These are phyloP conservation scores for Euptelea pleiosperma DNA, from an alignment of 164 flowering plant genomes.

Conservation along the genomic window DNA sequence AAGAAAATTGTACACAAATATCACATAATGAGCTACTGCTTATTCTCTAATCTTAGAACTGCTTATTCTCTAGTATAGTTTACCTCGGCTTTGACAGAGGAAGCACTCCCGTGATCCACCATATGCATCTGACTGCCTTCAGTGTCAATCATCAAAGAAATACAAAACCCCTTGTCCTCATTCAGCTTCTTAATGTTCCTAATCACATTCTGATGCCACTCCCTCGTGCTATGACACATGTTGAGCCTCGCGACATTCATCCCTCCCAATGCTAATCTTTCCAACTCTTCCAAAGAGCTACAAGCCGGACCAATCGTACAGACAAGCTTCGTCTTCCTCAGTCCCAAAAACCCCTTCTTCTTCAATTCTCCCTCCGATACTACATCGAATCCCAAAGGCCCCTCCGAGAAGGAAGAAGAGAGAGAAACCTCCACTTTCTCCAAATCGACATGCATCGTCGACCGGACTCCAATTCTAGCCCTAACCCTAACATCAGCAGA, in stretches of 20 bases:
- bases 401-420: constrained; percentile 5
- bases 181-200: constrained; percentile 66
- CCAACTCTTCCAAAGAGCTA: constrained; percentile 50
- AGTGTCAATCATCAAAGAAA: constrained; percentile 78
- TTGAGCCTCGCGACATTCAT: constrained; percentile 88
- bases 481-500: constrained; percentile 13
- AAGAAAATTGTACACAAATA: not conserved
- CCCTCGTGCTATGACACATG: constrained; percentile 72
- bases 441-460: constrained; percentile 26
- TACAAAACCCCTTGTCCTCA: constrained; percentile 67
- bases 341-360: constrained; percentile 67
- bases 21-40: not conserved
- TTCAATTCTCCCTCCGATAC: constrained; percentile 61
- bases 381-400: constrained; percentile 46
- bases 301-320: constrained; percentile 87
- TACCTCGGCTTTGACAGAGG: constrained; percentile 65
- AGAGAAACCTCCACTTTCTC: constrained; percentile 13
- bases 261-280: constrained; percentile 59
- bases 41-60: too few species aligned
- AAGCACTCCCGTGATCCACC: constrained; percentile 62
- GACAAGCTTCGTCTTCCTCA: constrained; percentile 86
- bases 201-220: constrained; percentile 75
- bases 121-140: constrained; percentile 79
- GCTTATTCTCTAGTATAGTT: too few species aligned
- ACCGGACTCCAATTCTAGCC: constrained; percentile 12